Base-by-base conservation (phyloP, 176 grass and related monocot species). In the Carex pumila region DNA sequence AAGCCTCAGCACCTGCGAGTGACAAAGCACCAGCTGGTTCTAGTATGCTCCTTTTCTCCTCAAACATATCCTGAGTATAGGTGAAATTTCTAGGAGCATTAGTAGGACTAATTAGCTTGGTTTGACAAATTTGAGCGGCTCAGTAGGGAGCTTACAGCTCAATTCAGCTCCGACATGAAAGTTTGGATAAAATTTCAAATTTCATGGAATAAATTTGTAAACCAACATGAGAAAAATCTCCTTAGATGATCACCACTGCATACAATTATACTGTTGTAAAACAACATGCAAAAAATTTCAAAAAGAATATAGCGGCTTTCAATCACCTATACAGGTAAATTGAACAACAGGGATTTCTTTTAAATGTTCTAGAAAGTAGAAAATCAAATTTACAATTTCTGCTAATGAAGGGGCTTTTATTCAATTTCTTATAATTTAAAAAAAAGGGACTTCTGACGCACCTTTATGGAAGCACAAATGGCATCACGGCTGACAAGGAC, bases 391-490 rank as follows among this genome's bases (percentile, higher is more conserved):
- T 37, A 12, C 31, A 67, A 15, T 36, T 65, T 31, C 22, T 1
- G 11, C 61, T 65, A 65, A 65, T 13, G 10, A 11, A 65, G 61
- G 60, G 61, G 22, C 25, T 30, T 65, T 65, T 13, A 65, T 65
- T 11, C 22, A 31, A 31, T 29, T 65, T 65, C 25, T 65, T 65
- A 36, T 36, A 45, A 36, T 71, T 47, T 0, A 13, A 30, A 75
- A 15, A 49, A 21, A 52, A 52, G 32, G 29, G 61, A 80, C 37
- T 61, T 81, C 34, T 39, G 22, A 43, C 65, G 50, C 61, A 95
- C 97, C 97, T 99, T 99, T 89, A 99, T 99, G 61, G 97, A 99
- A 89, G 97, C 97, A 92, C 93, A 99, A 74, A 95, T 95, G 79
- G 97, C 93, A 92, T 99, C 97, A 87, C 93, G 85, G 71, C 90